These are phyloP conservation scores for Coniferiporia weirii DNA, from an alignment of 1,284 basidiomycete genomes.

Conservation along the genomic window DNA sequence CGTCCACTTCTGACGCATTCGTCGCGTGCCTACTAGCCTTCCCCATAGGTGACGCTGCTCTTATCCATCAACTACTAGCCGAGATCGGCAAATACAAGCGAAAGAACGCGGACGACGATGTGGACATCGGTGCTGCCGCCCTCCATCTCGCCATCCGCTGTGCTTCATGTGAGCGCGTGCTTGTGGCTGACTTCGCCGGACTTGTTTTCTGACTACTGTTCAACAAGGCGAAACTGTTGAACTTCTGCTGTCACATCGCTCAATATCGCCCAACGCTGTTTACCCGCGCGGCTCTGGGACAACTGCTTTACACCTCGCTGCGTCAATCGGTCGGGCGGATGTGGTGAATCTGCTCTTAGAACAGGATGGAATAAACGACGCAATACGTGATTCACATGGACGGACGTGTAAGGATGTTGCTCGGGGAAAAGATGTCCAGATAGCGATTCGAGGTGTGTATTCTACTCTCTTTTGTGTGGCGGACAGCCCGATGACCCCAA, in stretches of 20 bases:
- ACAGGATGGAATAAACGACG: slow-evolving; percentile 80
- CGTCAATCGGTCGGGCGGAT: slow-evolving; percentile 75
- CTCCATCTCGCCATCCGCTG: slow-evolving; percentile 86
- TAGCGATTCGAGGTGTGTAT: slow-evolving; percentile 66
- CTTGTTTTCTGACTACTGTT: slow-evolving; percentile 2
- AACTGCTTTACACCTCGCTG: slow-evolving; percentile 85
- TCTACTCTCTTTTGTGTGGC: neutral
- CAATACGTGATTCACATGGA: slow-evolving; percentile 65
- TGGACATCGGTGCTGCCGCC: slow-evolving; percentile 67
- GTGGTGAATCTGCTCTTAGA: slow-evolving; percentile 71
- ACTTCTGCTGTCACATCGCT: slow-evolving; percentile 66
- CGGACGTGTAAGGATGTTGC: slow-evolving; percentile 74
- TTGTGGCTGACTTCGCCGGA: slow-evolving; percentile 3
- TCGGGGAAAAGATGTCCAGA: slow-evolving; percentile 65
- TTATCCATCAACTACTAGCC: slow-evolving; percentile 80
- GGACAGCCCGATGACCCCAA: neutral
- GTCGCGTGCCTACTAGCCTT: neutral
- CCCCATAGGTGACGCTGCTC: slow-evolving; percentile 58
- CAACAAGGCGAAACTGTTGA: slow-evolving; percentile 55
- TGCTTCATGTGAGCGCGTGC: slow-evolving; percentile 57
- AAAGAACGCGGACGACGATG: slow-evolving; percentile 38
- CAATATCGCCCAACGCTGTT: slow-evolving; percentile 72
- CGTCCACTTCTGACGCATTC: neutral
- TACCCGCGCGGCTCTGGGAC: slow-evolving; percentile 68
- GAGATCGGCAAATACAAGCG: slow-evolving; percentile 65